Base-by-base conservation (phyloP, 139 green algal species). In the Coelastrella sp. region DNA sequence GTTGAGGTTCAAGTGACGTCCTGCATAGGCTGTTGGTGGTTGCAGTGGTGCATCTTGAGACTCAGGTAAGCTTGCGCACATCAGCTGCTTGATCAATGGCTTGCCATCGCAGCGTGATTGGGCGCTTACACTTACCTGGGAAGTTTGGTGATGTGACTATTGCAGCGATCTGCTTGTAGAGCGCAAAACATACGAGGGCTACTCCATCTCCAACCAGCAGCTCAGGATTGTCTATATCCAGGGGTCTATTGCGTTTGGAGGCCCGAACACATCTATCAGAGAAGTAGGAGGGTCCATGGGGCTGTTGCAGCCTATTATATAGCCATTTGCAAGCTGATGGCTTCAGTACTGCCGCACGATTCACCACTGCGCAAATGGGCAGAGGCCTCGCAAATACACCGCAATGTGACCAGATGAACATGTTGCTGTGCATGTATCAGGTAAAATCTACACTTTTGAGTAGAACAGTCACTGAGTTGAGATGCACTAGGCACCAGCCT, bases 101-200 rank as follows among this genome's bases (percentile, higher is more conserved):
- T 57, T 9, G 45, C 45, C 11, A 9, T 23, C 11, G 45, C 45
- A 13, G 11, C 45, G 45, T 23, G 11, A 57, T 13, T 23, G 45
- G 45, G 45, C 45, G 45, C 15, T 9, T 13, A 57, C 11, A 57
- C 57, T 6, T 69, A 69, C 62, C 62, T 8, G 92, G 88, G 62
- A 95, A 95, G 60, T 32, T 66, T 25, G 92, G 92, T 5, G 81
- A 48, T n/a, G 92, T 69, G 0, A 93, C 89, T 40, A 95, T 85
- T 2, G 87, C 85, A 35, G 90, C 88, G 41, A 95, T 93, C 90
- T 95, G 87, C 43, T 79, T 85, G 66, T 93, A 94, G 11, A 94
- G 62, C 53, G 87, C 90, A 63, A 94, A 94, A 53, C 69, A 87
- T 2, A 90, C 8, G 0, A 95, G 81, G 6, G 72, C 85, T 2